A percentile compares a stretch with the other conserved stretches of the same genome.
These are phyloP conservation scores for Pisolithus sp. DNA, from an alignment of 768 basidiomycete species.

Conservation along the genomic window DNA sequence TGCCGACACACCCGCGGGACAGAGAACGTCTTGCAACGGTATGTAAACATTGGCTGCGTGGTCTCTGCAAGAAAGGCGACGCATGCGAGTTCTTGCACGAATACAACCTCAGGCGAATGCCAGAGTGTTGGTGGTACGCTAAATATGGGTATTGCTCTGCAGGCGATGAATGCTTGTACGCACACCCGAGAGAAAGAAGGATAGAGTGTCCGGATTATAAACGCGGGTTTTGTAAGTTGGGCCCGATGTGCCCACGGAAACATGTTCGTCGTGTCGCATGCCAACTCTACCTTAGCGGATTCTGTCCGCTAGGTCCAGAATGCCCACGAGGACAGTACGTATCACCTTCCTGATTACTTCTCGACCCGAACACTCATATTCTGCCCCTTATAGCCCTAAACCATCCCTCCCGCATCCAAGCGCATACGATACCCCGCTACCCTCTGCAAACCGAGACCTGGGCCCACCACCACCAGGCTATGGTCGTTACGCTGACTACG, in stretches of 20 bases:
- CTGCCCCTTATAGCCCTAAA: conserved; percentile 55
- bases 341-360: conserved; percentile 3
- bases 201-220: conserved; percentile 95
- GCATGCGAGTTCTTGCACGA: conserved; percentile 98
- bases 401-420: conserved; percentile 60
- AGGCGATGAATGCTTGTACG: conserved; percentile 96
- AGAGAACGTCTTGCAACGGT: conserved; percentile 84
- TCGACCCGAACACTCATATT: not conserved
- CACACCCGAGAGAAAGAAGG: conserved; percentile 85
- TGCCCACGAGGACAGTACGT: conserved; percentile 88
- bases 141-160: conserved; percentile 97
- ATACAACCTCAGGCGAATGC: conserved; percentile 97
- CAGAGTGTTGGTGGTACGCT: conserved; percentile 98
- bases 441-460: conserved; percentile 69
- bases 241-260: conserved; percentile 84
- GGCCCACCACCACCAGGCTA: conserved; percentile 92
- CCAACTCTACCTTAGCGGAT: conserved; percentile 84
- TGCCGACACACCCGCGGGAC: conserved; percentile 78
- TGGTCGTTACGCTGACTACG: conserved; percentile 76
- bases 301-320: conserved; percentile 86
- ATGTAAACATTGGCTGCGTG: conserved; percentile 98
- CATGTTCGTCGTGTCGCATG: conserved; percentile 90
- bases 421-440: conserved; percentile 72
- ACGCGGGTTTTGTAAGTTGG: conserved; percentile 89
- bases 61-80: conserved; percentile 96